Conservation (phyloP, 306 rosid species). For the Lathyrus sativus region DNA sequence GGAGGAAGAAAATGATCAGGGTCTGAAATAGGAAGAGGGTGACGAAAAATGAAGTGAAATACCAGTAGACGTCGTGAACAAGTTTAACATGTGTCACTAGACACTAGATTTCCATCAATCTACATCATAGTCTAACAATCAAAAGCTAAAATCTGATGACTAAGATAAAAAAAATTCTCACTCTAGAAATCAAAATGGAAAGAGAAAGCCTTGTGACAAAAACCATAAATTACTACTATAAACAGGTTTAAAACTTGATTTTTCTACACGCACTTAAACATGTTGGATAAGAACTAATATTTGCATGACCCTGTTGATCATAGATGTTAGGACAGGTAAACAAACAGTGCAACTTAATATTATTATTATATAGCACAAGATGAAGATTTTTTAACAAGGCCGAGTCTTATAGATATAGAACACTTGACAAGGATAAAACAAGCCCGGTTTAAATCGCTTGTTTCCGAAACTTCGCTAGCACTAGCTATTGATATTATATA, state of each 20-base stretch:
- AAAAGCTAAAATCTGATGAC: not conserved
- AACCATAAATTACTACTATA: not conserved
- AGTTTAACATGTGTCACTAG: not conserved
- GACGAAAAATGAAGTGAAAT: not conserved
- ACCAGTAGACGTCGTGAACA: not conserved
- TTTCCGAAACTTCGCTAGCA: conserved; percentile 27
- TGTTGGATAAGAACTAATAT: not conserved
- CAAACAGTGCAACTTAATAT: conserved; percentile 15
- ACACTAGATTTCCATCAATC: not conserved
- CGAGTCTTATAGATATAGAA: conserved; percentile 19
- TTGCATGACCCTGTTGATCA: conserved; percentile 14
- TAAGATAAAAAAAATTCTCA: not conserved
- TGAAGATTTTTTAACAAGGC: conserved; percentile 19
- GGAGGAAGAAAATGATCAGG: no score
- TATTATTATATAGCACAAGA: conserved; percentile 6
- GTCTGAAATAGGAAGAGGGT: not conserved
- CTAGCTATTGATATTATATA: conserved; percentile 20
- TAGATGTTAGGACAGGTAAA: not conserved
- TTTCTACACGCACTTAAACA: not conserved
- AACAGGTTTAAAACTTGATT: not conserved
- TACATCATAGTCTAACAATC: not conserved
- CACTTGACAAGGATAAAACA: not conserved
- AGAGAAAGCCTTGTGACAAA: not conserved
- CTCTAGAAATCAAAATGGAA: no score
- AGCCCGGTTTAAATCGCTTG: conserved; percentile 25